phyloP scores from a whole-genome alignment of 345 rosid genomes.

The Kernera saxatilis region DNA sequence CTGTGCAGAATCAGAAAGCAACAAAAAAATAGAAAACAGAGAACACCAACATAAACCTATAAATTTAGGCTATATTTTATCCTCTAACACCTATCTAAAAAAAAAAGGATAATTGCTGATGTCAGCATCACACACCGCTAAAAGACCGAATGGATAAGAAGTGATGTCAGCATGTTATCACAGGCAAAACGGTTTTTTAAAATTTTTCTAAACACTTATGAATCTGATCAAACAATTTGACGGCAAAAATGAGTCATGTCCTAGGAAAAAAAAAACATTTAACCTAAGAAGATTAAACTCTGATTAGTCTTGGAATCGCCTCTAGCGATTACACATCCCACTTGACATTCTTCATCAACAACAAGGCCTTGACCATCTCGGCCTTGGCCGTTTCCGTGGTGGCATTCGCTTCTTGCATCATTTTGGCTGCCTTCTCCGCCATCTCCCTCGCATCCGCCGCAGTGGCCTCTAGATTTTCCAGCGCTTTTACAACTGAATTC shows the following conservation, averaged over 20 bases:
- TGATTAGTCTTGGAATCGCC: not conserved
- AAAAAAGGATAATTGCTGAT: too few species aligned
- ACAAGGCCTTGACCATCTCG: not conserved
- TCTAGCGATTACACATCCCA: slow-evolving; percentile 1
- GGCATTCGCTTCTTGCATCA: slow-evolving; percentile 1
- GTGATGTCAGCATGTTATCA: not conserved
- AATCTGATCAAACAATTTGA: not conserved
- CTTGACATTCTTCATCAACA: not conserved
- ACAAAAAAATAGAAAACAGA: too few species aligned
- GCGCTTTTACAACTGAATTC: not conserved
- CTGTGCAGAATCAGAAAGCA: not conserved
- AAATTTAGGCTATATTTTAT: too few species aligned
- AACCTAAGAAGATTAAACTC: not conserved
- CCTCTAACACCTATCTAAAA: too few species aligned
- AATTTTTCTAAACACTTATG: not conserved
- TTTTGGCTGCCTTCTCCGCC: not conserved
- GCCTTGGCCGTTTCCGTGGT: not conserved
- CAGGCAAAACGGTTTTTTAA: not conserved
- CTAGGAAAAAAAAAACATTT: too few species aligned
- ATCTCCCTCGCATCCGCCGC: not conserved
- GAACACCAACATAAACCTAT: too few species aligned
- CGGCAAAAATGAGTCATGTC: not conserved
- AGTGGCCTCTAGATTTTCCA: not conserved
- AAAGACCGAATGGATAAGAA: not conserved
- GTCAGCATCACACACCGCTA: too few species aligned